Percentiles rank a stretch among this genome's conserved stretches.
phyloP scores from a whole-genome alignment of 805 yeast genomes.

The Wickerhamiella galacta region DNA sequence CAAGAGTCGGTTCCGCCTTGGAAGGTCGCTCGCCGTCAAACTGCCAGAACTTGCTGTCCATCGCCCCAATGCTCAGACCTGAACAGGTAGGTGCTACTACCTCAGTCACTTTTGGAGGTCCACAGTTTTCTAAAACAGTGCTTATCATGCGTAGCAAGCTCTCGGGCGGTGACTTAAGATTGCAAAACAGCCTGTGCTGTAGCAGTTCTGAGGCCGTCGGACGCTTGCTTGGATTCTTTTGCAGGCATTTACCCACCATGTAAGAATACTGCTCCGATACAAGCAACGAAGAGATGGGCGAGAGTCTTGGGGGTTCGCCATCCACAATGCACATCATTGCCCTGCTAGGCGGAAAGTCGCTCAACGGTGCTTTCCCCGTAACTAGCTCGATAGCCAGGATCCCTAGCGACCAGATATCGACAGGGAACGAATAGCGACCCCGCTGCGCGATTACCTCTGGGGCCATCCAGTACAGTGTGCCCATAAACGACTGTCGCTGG shows the following conservation, averaged over 20 bases:
- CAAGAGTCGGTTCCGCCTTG: no score
- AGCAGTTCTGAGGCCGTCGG: conserved; percentile 45
- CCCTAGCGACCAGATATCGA: conserved; percentile 93
- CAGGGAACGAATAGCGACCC: conserved; percentile 64
- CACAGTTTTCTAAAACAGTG: neutral
- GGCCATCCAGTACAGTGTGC: conserved; percentile 98
- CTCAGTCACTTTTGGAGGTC: neutral
- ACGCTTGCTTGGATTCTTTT: conserved; percentile 47
- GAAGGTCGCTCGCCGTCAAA: no score
- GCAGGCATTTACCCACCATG: conserved; percentile 49
- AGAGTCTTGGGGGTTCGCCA: conserved; percentile 38
- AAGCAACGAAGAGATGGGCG: conserved; percentile 11
- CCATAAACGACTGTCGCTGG: conserved; percentile 64
- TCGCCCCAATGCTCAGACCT: conserved; percentile 1
- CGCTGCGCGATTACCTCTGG: conserved; percentile 68
- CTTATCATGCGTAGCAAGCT: conserved; percentile 1
- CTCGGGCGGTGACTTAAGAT: conserved; percentile 7
- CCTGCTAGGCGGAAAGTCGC: conserved; percentile 59
- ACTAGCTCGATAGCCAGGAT: conserved; percentile 78
- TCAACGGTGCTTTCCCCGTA: conserved; percentile 66
- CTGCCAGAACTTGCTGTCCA: no score
- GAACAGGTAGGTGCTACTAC: neutral
- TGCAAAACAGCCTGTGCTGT: conserved; percentile 33
- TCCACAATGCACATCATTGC: conserved; percentile 57
- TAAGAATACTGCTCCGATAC: conserved; percentile 24